These are phyloP conservation scores for Xanthoparmelia taractica DNA, from an alignment of 495 filamentous ascomycete genomes.

Conservation along the genomic window DNA sequence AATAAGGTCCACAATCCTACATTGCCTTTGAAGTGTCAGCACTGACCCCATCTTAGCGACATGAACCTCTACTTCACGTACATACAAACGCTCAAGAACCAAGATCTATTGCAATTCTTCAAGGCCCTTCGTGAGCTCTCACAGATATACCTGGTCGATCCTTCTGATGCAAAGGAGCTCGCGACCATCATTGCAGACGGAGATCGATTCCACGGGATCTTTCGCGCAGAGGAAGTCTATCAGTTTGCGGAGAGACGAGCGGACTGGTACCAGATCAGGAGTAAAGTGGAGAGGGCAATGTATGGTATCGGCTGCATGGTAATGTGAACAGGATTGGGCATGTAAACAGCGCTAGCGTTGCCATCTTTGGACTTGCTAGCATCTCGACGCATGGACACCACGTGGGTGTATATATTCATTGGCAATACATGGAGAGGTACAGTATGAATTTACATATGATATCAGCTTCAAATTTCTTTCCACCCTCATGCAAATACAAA, in stretches of 20 bases:
- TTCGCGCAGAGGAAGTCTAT: constrained; percentile 91
- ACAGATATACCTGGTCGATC: constrained; percentile 91
- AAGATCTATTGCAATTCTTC: constrained; percentile 80
- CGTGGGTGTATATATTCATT: not conserved
- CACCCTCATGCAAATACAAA: too few relatives aligned
- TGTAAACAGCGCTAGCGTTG: constrained; percentile 12
- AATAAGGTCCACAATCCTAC: constrained; percentile 53
- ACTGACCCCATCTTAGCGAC: constrained; percentile 48
- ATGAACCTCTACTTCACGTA: constrained; percentile 91
- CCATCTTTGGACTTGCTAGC: not conserved
- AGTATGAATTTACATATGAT: not conserved
- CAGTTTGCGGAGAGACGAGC: constrained; percentile 91
- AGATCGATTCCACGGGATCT: constrained; percentile 83
- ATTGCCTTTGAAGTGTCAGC: not conserved
- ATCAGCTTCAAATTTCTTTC: not conserved
- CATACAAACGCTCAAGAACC: constrained; percentile 70
- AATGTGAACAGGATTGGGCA: constrained; percentile 51
- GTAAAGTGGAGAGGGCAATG: constrained; percentile 91
- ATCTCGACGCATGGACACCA: not conserved
- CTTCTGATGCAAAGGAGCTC: constrained; percentile 84
- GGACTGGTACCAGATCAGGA: constrained; percentile 86
- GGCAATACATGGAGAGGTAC: not conserved
- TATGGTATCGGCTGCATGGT: constrained; percentile 85
- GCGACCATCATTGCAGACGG: constrained; percentile 90
- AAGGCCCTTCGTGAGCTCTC: constrained; percentile 82